Evolutionary conservation across 208 protist species (phyloP), one percentile per base, ranked within the genome.

Genomic region (Leishmania gerbilli): DNA sequence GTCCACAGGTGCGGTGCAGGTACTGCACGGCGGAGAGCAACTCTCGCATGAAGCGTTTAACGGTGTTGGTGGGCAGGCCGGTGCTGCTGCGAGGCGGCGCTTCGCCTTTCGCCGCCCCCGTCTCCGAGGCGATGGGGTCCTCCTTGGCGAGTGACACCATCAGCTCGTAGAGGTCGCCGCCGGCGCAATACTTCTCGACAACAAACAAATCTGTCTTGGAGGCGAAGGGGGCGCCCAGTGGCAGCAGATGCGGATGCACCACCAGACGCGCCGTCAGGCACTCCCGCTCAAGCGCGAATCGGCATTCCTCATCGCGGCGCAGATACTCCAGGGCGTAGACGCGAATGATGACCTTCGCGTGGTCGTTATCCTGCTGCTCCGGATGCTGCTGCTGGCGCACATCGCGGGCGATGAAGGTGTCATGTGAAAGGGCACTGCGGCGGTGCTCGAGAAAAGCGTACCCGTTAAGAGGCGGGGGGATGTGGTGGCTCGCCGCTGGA

Each of bases 251-350:
- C 3, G 89, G 86, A 77, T 97, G 93, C 15, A 42, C n/a, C 1
- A 77, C 83, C 11, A 81, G 74, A 53, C 91, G 80, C 19, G 65
- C 40, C 0, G 90, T 81, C 71, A 97, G 91, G 47, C 77, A 88
- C 56, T 82, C 85, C 1, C 93, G 89, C 84, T 95, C 93, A 27
- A 97, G 49, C 69, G 79, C 88, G 19, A 87, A 81, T 31, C 93
- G 90, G 9, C 87, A 79, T 58, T 85, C 76, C 37, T 90, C 84
- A 62, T 94, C 82, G 11, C 75, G 53, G 15, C 85, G 84, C 58
- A 97, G 77, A 47, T 87, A 88, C 51, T 90, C 92, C 4, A 95
- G 74, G 19, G 93, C 87, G 80, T 92, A 94, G 8, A 95, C 88
- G 15, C 92, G 89, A 31, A 95, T 85, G 24, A 92, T 81, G 21